Evolutionary conservation across 345 rosid genomes (phyloP).

Genomic region (Arabidopsis arenosa): DNA sequence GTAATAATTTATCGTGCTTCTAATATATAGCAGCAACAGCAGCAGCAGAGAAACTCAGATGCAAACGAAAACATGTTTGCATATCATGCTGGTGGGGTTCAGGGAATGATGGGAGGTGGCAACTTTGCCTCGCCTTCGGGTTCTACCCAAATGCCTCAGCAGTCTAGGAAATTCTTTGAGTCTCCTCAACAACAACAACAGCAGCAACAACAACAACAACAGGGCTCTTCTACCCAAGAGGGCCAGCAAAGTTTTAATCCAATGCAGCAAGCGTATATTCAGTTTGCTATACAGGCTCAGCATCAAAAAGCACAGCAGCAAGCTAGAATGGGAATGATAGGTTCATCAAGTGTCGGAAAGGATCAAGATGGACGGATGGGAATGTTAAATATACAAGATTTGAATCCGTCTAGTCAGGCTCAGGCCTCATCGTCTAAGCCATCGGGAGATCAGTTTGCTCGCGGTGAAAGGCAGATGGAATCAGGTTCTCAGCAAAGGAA

Average conservation of each 20-base stretch:
- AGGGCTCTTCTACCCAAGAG: constrained; percentile 61
- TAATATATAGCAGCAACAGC: constrained; percentile 60
- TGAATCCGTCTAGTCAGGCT: constrained; percentile 66
- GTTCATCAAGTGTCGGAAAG: constrained; percentile 55
- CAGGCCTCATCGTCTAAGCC: constrained; percentile 88
- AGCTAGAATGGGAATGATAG: constrained; percentile 76
- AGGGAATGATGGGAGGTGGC: constrained; percentile 74
- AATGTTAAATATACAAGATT: constrained; percentile 83
- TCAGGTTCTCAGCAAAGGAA: constrained; percentile 68
- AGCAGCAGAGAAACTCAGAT: constrained; percentile 69
- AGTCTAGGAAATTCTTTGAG: constrained; percentile 80
- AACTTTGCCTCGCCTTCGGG: constrained; percentile 67
- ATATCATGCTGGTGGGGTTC: constrained; percentile 76
- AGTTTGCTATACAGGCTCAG: constrained; percentile 75
- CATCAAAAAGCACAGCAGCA: constrained; percentile 82
- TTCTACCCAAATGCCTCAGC: constrained; percentile 83
- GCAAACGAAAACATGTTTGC: constrained; percentile 75
- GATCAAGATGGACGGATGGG: constrained; percentile 72
- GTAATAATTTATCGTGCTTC: background rate
- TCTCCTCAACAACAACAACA: constrained; percentile 68
- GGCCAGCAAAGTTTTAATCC: constrained; percentile 76
- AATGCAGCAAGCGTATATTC: constrained; percentile 84
- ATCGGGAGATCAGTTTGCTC: constrained; percentile 66
- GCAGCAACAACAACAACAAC: constrained; percentile 62
- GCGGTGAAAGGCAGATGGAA: constrained; percentile 70